Base-by-base conservation (phyloP, 495 filamentous ascomycete genomes). In the Aspergillus baeticus region DNA sequence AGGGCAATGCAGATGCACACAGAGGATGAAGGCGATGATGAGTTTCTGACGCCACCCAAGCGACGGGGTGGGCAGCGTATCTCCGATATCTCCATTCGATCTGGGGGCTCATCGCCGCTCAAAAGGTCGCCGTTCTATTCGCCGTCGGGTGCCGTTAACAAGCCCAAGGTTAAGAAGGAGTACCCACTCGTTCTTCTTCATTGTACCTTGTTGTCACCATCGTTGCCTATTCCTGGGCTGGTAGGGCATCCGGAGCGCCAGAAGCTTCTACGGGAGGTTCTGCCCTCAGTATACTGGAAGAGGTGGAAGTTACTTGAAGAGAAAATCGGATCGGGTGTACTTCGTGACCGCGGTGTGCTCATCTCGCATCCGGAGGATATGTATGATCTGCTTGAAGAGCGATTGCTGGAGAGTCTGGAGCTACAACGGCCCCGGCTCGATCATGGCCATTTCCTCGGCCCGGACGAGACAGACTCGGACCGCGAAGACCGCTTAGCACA, bases 371-470 rank as follows among this genome's bases (percentile, higher is more conserved):
- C 94, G 11, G 84, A 88, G 62, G 90, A 92, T 55, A 87, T 95
- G 59, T 97, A 92, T 64, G 93, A 96, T 63, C 70, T 96, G 21
- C 82, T 98, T 0, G 94, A 98, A 69, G 94, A 97, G 69, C 79
- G 92, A 14, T 74, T 98, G n/a, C 72, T 97, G 4, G 93, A 96
- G 69, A 86, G 87, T 7, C 71, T 98, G 22, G 91, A 96, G 60
- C 73, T 96, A 11, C 86, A 86, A 34, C 74, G 81, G 1, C 87
- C 90, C 0, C 75, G 87, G 3, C 70, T 93, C 2, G 87, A 89
- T 62, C 90, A 90, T 52, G 94, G 94, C 0, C 91, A 97, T 63
- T 83, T 82, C 38, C 55, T 81, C 1, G 71, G 71, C 0, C 63
- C 67, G 3, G 73, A 76, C 47, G 74, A 77, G 31, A 65, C 57